Evolutionary conservation across 768 basidiomycete genomes (phyloP), one percentile per base, ranked within the genome.

Genomic region (Mycena albidolilacea): DNA sequence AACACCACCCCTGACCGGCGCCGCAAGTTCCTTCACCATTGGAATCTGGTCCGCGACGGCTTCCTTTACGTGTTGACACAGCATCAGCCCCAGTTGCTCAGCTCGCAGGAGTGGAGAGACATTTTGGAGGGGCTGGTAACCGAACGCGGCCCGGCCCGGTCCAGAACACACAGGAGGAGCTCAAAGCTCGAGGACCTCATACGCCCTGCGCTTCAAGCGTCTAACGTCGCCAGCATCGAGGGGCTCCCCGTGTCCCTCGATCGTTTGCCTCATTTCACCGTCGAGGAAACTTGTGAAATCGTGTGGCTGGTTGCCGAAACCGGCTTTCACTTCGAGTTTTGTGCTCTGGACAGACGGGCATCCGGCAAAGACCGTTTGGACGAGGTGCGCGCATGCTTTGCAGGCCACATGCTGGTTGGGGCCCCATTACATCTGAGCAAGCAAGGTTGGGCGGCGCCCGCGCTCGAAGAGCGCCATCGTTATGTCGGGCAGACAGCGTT

Each of bases 261-360:
- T 38, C 17, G 19, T 12, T 1, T 58, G 2, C 64, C 64, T 6
- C 9, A 65, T 23, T 59, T 46, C 44, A 58, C 14, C 10, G 43
- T 58, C 43, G 44, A 23, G 30, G 10, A 38, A 30, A 59, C 19
- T 3, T 44, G 35, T 5, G 66, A 67, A 21, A 67, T 39, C 14
- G 30, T 67, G 11, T 59, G 57, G 66, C 6, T 37, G 30, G 55
- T 65, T 38, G 64, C 64, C 5, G 64, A 65, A 15, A 55, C 21
- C n/a, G 17, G 39, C 21, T 65, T 65, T 7, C 64, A 52, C 5
- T 55, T 65, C 17, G 64, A 65, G 39, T 54, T 65, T 55, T 21
- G 12, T 8, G 52, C 64, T 7, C 64, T 65, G 12, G 64, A 65
- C 37, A 39, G 64, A 17, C 37, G n/a, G 37, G 64, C 64, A 8